Evolutionary conservation across 495 filamentous ascomycete species (phyloP).

Genomic region (Neurospora terricola): DNA sequence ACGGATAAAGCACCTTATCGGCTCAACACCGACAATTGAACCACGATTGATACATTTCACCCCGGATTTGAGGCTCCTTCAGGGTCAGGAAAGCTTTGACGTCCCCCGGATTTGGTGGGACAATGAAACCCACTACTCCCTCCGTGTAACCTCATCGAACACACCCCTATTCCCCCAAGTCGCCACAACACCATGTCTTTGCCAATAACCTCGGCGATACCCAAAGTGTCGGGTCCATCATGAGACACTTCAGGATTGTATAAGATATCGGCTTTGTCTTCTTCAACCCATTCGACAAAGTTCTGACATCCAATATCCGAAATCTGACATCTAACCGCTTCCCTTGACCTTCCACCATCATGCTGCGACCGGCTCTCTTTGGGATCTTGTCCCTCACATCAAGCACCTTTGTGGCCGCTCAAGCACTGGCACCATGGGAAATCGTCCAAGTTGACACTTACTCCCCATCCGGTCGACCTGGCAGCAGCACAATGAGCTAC

Average conservation of each 20-base stretch:
- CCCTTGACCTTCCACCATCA: not conserved
- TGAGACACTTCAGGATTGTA: not conserved
- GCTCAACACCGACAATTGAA: not conserved
- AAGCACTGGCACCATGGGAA: not conserved
- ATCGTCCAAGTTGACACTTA: not conserved
- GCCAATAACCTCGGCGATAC: not conserved
- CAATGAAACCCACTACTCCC: not conserved
- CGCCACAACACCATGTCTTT: not conserved
- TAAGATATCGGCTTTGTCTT: not conserved
- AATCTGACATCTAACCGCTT: not conserved
- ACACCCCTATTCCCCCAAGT: not conserved
- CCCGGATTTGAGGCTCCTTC: not conserved
- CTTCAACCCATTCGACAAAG: not conserved
- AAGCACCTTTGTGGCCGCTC: not conserved
- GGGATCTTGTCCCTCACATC: not conserved
- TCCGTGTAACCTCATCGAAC: not conserved
- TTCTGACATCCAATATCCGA: not conserved
- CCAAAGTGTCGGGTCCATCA: not conserved
- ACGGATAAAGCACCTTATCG: not conserved
- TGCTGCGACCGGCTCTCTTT: not conserved
- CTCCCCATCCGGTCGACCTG: slow-evolving; percentile 3
- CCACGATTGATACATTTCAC: not conserved
- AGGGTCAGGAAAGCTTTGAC: not conserved
- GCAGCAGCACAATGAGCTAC: not conserved
- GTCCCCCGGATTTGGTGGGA: not conserved